A percentile compares a stretch with the other conserved stretches of the same genome.
phyloP scores from a whole-genome alignment of 176 grass and related monocot genomes.

The Poa pratensis region DNA sequence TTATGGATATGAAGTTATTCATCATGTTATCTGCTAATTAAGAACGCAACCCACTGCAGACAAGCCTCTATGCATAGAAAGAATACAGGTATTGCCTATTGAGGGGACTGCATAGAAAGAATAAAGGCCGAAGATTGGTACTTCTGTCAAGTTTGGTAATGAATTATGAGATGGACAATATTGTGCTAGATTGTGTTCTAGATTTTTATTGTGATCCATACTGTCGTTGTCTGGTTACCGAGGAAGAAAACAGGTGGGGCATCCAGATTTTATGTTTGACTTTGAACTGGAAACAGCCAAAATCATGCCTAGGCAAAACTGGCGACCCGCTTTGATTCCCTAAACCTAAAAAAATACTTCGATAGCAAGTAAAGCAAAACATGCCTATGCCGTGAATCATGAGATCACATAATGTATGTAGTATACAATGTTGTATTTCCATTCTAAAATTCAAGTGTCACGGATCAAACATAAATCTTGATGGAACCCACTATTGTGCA shows the following conservation, averaged over 20 bases:
- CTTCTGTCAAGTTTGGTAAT: neutral
- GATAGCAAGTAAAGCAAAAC: neutral
- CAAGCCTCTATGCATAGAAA: neutral
- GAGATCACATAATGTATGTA: neutral
- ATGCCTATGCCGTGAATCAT: neutral
- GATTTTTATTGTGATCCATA: neutral
- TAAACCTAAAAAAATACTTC: neutral
- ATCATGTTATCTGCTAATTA: neutral
- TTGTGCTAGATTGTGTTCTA: neutral
- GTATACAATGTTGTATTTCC: neutral
- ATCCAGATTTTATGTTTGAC: neutral
- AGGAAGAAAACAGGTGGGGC: neutral
- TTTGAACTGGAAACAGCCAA: neutral
- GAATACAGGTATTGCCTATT: neutral
- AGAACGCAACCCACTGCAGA: neutral
- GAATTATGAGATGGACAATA: neutral
- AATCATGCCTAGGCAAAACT: neutral
- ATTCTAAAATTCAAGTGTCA: neutral
- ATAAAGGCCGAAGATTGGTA: neutral
- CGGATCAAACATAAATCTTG: neutral
- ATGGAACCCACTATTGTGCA: neutral
- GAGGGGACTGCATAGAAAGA: neutral
- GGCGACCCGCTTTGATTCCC: neutral
- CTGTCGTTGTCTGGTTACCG: neutral
- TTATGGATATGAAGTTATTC: neutral